Conservation (phyloP, 2,329 filamentous ascomycete species). For the Aspergillus sp. region DNA sequence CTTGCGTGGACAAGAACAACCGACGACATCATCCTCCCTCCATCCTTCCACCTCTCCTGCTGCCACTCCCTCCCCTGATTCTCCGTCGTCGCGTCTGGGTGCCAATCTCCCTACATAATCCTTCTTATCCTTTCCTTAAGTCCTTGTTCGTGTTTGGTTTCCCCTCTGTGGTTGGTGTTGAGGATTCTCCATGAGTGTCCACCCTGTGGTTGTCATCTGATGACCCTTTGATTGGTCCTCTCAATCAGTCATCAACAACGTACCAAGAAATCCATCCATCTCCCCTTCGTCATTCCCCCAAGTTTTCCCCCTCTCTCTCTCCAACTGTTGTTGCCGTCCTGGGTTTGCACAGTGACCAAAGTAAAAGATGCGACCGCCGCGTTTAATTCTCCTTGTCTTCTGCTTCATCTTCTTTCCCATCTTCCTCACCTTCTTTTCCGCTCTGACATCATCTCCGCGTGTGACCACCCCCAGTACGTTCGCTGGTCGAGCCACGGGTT, state of each 20-base stretch:
- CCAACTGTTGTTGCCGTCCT: too few relatives aligned
- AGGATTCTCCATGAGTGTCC: slow-evolving; percentile 33
- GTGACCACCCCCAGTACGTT: slow-evolving; percentile 36
- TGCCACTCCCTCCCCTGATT: neutral
- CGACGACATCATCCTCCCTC: neutral
- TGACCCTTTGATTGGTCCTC: slow-evolving; percentile 34
- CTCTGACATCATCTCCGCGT: slow-evolving; percentile 38
- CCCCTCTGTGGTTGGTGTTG: slow-evolving; percentile 3
- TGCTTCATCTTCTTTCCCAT: slow-evolving; percentile 49
- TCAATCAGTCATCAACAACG: slow-evolving; percentile 11
- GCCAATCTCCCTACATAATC: neutral
- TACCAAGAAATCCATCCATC: neutral
- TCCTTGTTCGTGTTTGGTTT: slow-evolving; percentile 1
- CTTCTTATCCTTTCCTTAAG: neutral
- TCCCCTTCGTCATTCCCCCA: neutral
- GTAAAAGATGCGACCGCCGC: slow-evolving; percentile 46
- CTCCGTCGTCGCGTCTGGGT: neutral
- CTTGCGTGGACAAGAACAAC: neutral
- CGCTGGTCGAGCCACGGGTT: slow-evolving; percentile 43
- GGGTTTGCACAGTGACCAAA: neutral
- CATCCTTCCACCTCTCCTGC: neutral
- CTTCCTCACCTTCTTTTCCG: slow-evolving; percentile 47
- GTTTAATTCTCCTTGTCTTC: slow-evolving; percentile 44
- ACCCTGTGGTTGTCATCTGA: slow-evolving; percentile 19
- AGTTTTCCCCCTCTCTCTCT: neutral